These are phyloP conservation scores for Cladobotryum mycophilum DNA, from an alignment of 2,329 filamentous ascomycete genomes.

Conservation along the genomic window DNA sequence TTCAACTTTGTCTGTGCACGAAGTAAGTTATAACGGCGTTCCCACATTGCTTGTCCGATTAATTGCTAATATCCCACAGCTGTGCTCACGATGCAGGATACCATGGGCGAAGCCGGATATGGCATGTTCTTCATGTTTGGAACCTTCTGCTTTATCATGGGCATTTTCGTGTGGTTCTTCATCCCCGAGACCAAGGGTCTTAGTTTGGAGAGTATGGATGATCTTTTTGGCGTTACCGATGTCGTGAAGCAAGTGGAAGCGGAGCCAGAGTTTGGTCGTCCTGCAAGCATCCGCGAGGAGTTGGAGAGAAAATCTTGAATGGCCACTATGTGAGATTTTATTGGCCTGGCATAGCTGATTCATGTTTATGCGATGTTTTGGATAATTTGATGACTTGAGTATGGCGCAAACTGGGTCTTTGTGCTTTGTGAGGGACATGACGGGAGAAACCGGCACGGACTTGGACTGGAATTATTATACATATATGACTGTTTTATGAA, in stretches of 20 bases:
- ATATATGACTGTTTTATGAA: too few relatives aligned
- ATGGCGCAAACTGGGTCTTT: too few relatives aligned
- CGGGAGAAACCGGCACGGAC: too few relatives aligned
- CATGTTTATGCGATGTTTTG: slow-evolving; percentile 2
- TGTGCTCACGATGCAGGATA: slow-evolving; percentile 61
- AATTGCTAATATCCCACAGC: slow-evolving; percentile 24
- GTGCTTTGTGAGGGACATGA: too few relatives aligned
- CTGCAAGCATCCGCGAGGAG: slow-evolving; percentile 22
- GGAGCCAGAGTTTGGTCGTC: slow-evolving; percentile 23
- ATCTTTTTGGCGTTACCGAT: slow-evolving; percentile 56
- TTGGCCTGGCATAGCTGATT: neutral
- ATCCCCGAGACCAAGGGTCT: slow-evolving; percentile 66
- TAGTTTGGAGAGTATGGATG: slow-evolving; percentile 58
- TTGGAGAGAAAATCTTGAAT: slow-evolving; percentile 12
- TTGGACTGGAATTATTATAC: too few relatives aligned
- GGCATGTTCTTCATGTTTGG: slow-evolving; percentile 66
- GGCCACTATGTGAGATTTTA: neutral
- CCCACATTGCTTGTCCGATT: neutral
- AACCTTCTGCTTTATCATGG: slow-evolving; percentile 59
- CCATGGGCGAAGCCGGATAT: slow-evolving; percentile 36
- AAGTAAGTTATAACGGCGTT: slow-evolving; percentile 24
- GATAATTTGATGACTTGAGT: neutral
- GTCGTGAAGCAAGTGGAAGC: slow-evolving; percentile 23
- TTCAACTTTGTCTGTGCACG: slow-evolving; percentile 69
- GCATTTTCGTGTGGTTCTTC: slow-evolving; percentile 59